Evolutionary conservation across 495 filamentous ascomycete genomes (phyloP), one percentile per base, ranked within the genome.

Genomic region (Neurospora sp.): DNA sequence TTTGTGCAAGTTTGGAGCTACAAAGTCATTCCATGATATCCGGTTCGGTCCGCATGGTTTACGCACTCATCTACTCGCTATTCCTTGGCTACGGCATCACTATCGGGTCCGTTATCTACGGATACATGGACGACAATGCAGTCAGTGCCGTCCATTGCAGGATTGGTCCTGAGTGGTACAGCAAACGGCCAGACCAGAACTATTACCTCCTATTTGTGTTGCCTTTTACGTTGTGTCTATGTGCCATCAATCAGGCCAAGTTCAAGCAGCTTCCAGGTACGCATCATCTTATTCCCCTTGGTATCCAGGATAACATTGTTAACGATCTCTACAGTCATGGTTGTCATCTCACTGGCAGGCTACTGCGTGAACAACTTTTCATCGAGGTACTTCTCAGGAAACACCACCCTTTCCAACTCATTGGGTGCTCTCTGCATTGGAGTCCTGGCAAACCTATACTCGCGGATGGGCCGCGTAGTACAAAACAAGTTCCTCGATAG

Each of bases 71-170:
- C 39, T 98, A 98, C 81, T 95, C 94, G 1, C 86, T 98, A 2
- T 97, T 98, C 81, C 90, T 98, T 9, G 95, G 95, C n/a, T 98
- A 95, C 77, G 96, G 95, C 8, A 97, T 98, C 76, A 98, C 96
- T 6, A 93, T 98, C 42, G 95, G 95, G 36, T 95, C 95, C 0
- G 92, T 92, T 3, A 85, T 98, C 9, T 97, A 96, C 77, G 96
- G 95, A 24, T 85, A 94, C 28, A 85, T 97, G 71, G 93, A 97
- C 81, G 45, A 84, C 4, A 84, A 92, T 38, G 95, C 95, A 17
- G 90, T 92, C 3, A 91, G 90, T 19, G 88, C 83, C 1, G 92
- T 93, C 10, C 90, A 85, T 28, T 97, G 94, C 81, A 84, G 81
- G 3, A 70, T 74, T 19, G 78, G 79, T 19, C 54, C 74, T 2